Evolutionary conservation across 225 moss, liverwort and hornwort genomes (phyloP).

Genomic region (Neckera pumila): DNA sequence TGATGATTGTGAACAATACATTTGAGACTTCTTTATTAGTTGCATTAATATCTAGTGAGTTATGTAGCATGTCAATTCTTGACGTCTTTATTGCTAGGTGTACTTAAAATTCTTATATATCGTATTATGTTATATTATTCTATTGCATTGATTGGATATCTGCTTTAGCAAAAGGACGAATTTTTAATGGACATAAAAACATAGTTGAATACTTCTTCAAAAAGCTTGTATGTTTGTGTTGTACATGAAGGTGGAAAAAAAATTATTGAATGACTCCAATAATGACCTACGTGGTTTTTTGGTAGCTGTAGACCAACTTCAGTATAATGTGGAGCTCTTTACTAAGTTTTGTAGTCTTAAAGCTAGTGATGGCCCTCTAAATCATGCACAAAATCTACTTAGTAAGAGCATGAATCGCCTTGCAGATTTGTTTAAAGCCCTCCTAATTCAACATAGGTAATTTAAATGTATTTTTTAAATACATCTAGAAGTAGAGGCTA

Average conservation of each 20-base stretch:
- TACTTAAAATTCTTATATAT: neutral
- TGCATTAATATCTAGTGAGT: neutral
- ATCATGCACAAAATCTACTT: neutral
- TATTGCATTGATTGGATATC: neutral
- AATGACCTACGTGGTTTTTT: constrained; percentile 4
- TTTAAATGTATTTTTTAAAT: neutral
- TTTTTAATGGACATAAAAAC: neutral
- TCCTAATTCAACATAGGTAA: neutral
- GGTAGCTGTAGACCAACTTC: neutral
- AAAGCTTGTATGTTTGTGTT: neutral
- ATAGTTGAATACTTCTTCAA: neutral
- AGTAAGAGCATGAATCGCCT: neutral
- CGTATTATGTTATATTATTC: neutral
- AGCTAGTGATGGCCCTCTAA: neutral
- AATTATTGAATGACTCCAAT: constrained; percentile 47
- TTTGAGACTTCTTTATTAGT: neutral
- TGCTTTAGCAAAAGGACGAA: neutral
- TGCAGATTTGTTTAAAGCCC: neutral
- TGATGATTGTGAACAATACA: neutral
- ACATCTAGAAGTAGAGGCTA: neutral
- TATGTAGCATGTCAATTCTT: neutral
- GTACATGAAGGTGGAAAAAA: constrained; percentile 60
- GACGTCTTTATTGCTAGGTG: neutral
- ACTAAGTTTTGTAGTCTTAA: neutral
- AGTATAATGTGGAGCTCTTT: neutral